Conservation (phyloP, 1,284 basidiomycete species). For the Apiotrichum gamsii region DNA sequence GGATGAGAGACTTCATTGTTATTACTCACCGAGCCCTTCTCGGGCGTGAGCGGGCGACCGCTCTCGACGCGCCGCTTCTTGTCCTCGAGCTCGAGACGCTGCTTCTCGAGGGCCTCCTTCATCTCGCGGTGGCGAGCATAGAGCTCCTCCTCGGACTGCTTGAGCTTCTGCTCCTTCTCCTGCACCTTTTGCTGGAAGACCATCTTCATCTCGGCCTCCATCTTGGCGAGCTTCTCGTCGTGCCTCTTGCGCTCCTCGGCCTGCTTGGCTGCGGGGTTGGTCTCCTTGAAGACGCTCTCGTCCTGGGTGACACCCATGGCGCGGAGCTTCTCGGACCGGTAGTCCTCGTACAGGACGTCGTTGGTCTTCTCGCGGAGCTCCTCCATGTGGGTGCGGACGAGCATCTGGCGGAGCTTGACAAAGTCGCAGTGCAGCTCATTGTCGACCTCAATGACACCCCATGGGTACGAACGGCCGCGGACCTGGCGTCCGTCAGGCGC, state of each 20-base stretch:
- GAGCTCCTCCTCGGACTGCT: constrained; percentile 95
- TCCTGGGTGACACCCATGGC: constrained; percentile 96
- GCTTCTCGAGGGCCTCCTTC: constrained; percentile 98
- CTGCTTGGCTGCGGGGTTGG: constrained; percentile 91
- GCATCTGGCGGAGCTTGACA: constrained; percentile 96
- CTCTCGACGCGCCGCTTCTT: constrained; percentile 96
- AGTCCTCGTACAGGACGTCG: constrained; percentile 88
- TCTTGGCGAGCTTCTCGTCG: constrained; percentile 93
- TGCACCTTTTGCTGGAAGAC: constrained; percentile 99
- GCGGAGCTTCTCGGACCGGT: constrained; percentile 86
- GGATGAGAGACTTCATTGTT: no score
- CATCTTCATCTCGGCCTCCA: constrained; percentile 99
- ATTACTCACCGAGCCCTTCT: constrained; percentile 58
- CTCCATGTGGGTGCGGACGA: constrained; percentile 96
- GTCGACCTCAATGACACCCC: constrained; percentile 96
- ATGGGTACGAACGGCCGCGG: constrained; percentile 87
- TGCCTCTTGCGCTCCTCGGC: constrained; percentile 90
- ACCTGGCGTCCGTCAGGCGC: constrained; percentile 81
- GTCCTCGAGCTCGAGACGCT: constrained; percentile 89
- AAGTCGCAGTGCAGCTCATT: constrained; percentile 98
- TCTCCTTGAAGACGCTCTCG: constrained; percentile 92
- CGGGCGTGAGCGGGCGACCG: constrained; percentile 87
- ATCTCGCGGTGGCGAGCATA: constrained; percentile 96
- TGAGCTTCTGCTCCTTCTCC: constrained; percentile 95
- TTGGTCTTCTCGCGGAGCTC: constrained; percentile 93